Percentiles rank a stretch among this genome's conserved stretches.
phyloP scores from a whole-genome alignment of 1,139 yeast species.

The Yamadazyma taylorii region DNA sequence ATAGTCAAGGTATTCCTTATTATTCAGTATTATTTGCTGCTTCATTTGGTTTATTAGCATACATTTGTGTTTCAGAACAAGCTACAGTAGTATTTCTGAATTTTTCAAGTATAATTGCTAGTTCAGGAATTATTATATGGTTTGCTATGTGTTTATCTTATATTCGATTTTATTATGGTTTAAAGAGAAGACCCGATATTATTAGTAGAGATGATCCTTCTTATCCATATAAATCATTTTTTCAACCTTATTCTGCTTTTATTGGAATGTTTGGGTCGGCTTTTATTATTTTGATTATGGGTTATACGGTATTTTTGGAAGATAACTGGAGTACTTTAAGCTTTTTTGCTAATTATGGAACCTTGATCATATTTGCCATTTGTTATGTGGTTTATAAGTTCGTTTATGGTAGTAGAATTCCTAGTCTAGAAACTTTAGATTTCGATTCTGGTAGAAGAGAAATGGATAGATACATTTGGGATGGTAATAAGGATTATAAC shows the following conservation, averaged over 20 bases:
- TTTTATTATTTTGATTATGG: constrained; percentile 61
- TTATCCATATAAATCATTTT: constrained; percentile 77
- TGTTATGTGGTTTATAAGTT: constrained; percentile 59
- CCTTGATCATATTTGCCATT: constrained; percentile 53
- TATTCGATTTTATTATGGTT: constrained; percentile 68
- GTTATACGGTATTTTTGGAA: constrained; percentile 63
- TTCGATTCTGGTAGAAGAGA: constrained; percentile 79
- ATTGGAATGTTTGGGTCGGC: constrained; percentile 61
- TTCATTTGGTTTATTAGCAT: constrained; percentile 59
- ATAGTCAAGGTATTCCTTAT: constrained; percentile 70
- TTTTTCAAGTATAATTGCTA: constrained; percentile 62
- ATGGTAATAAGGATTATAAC: constrained; percentile 54
- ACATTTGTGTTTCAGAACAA: constrained; percentile 54
- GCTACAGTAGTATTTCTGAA: constrained; percentile 69
- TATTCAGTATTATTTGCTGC: constrained; percentile 65
- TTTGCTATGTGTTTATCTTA: constrained; percentile 76
- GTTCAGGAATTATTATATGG: constrained; percentile 78
- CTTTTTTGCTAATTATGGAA: constrained; percentile 70
- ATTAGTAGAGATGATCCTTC: constrained; percentile 59
- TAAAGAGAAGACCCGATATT: constrained; percentile 65
- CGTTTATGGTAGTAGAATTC: constrained; percentile 54
- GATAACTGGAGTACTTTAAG: constrained; percentile 63
- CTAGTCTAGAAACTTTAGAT: constrained; percentile 67
- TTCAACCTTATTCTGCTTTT: constrained; percentile 75
- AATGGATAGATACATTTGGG: constrained; percentile 69